These are phyloP conservation scores for Termitomyces sp. DNA, from an alignment of 768 basidiomycete species.

Conservation along the genomic window DNA sequence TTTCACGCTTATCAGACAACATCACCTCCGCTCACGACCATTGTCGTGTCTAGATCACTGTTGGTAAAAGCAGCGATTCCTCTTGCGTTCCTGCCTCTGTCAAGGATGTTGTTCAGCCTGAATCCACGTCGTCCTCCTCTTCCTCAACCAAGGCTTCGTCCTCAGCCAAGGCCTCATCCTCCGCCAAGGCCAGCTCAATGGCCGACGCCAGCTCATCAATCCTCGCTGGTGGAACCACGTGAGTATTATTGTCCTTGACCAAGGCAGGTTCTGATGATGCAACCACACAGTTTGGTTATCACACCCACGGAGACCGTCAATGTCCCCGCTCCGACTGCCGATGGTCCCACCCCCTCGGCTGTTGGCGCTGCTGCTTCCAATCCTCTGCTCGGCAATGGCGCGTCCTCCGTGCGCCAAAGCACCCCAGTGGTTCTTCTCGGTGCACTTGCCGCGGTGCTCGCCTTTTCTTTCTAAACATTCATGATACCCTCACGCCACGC, in stretches of 20 bases:
- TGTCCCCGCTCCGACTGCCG: conserved; percentile 4
- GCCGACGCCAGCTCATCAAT: conserved; percentile 5
- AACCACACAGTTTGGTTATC: conserved; percentile 16
- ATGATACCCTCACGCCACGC: conserved; percentile 23
- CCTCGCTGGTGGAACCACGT: conserved; percentile 13
- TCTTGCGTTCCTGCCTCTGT: conserved; percentile 28
- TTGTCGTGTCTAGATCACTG: conserved; percentile 28
- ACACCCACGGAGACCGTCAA: conserved; percentile 14
- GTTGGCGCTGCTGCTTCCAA: conserved; percentile 40
- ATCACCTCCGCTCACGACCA: background rate
- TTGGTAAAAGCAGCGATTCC: conserved; percentile 29
- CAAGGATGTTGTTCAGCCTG: conserved; percentile 2
- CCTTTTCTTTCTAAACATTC: conserved; percentile 25
- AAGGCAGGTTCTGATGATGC: no score
- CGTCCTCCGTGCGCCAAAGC: conserved; percentile 30
- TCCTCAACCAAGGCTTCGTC: conserved; percentile 8
- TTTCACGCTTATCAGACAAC: conserved; percentile 13
- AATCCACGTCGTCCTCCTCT: conserved; percentile 10
- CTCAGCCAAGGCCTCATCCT: conserved; percentile 5
- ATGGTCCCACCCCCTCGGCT: conserved; percentile 6
- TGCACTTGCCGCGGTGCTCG: conserved; percentile 33
- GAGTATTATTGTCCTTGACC: background rate
- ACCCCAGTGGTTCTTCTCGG: conserved; percentile 35
- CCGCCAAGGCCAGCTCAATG: background rate
- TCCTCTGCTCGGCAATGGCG: conserved; percentile 26